Base-by-base conservation (phyloP, 768 basidiomycete genomes). In the Panaeolus cyanescens region DNA sequence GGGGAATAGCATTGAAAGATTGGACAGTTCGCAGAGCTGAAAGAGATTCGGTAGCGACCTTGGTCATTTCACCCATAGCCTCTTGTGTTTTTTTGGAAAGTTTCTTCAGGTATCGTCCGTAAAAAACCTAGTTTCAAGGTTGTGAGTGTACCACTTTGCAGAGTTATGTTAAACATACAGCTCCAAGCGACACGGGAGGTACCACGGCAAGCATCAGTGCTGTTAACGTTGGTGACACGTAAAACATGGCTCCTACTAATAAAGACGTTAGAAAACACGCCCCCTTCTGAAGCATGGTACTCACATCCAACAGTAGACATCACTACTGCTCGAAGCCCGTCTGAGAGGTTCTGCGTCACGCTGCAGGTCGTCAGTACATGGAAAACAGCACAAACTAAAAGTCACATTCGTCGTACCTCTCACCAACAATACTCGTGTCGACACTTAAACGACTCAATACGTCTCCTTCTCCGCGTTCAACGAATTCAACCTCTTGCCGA, bases 51-150 rank as follows among this genome's bases (percentile, higher is more conserved):
- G 93, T 90, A 5, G 96, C 95, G 12, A 93, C 78, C 74, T 82
- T 95, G 32, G 95, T 93, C 95, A 96, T 95, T 59, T 96, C 95
- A 59, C 96, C 96, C 56, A 97, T 84, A 1, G 96, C 94, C 68
- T 95, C 95, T 73, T 99, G 96, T 5, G 96, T 96, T 68, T 88
- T 80, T 67, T 93, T 94, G 6, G 93, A 93, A 3, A 99, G 84
- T 62, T 88, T 90, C 71, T 95, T 94, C 58, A 99, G 77, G 75
- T 98, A 99, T 12, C 95, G 87, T 64, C 96, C 96, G 68, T 99
- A 99, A 72, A 95, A 92, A 12, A 98, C 93, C 92, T 96, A 63
- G 15, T 40, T 19, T 32, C 4, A 34, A n/a, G 15, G n/a, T 5
- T 58, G 61, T 45, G 65, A 32, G 58, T 13, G 36, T 10, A 37